Evolutionary conservation across 2,329 filamentous ascomycete species (phyloP).

Genomic region (Pseudogymnoascus sp.): DNA sequence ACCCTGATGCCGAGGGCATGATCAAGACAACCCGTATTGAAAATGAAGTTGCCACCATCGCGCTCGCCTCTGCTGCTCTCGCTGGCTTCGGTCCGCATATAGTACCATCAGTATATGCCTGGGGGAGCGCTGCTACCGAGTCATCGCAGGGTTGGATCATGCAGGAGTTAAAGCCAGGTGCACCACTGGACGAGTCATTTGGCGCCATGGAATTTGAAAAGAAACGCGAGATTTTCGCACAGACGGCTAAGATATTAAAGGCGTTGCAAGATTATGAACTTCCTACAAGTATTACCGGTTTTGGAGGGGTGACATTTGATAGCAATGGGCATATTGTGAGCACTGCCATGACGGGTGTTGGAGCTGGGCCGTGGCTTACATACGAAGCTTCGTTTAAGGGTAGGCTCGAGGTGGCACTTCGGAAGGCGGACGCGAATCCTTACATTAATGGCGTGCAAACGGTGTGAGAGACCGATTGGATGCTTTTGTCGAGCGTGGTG

Average conservation of each 20-base stretch:
- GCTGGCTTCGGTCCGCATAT: slow-evolving; percentile 20
- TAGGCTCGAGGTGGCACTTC: slow-evolving; percentile 24
- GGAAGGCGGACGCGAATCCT: slow-evolving; percentile 18
- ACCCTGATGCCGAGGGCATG: slow-evolving; percentile 27
- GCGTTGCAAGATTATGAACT: slow-evolving; percentile 27
- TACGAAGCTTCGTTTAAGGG: slow-evolving; percentile 24
- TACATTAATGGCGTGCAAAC: slow-evolving; percentile 26
- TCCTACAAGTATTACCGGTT: slow-evolving; percentile 25
- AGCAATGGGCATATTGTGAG: slow-evolving; percentile 25
- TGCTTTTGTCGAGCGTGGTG: slow-evolving; percentile 20
- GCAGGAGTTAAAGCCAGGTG: slow-evolving; percentile 27
- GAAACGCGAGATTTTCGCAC: slow-evolving; percentile 24
- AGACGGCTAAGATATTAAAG: slow-evolving; percentile 27
- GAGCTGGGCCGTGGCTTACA: slow-evolving; percentile 25
- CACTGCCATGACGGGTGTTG: slow-evolving; percentile 26
- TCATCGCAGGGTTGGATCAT: slow-evolving; percentile 25
- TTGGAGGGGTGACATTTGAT: slow-evolving; percentile 29
- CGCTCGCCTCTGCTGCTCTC: slow-evolving; percentile 26
- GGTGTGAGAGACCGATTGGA: slow-evolving; percentile 25
- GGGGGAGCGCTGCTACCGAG: slow-evolving; percentile 19
- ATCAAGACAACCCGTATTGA: slow-evolving; percentile 22
- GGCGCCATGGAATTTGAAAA: slow-evolving; percentile 18
- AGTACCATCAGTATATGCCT: slow-evolving; percentile 27
- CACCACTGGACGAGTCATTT: slow-evolving; percentile 20
- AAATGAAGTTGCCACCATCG: slow-evolving; percentile 28